Evolutionary conservation across 805 yeast genomes (phyloP).

Genomic region (Tetrapisispora nanseiensis): DNA sequence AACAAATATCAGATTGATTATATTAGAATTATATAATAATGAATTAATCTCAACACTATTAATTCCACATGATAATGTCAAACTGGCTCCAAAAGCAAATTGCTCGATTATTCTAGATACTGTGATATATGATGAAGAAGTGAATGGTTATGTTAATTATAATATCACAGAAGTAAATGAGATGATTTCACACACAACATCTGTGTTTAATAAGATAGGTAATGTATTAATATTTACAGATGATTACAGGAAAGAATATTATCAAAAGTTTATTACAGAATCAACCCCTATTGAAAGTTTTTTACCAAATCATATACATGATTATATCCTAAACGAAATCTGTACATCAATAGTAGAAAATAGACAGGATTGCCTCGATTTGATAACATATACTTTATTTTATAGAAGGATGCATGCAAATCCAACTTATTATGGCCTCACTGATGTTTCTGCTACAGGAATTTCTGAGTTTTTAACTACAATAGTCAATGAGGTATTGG

Average conservation of each 20-base stretch:
- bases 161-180: slow-evolving; percentile 53
- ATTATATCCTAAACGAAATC: slow-evolving; percentile 66
- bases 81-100: slow-evolving; percentile 41
- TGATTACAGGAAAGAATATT: slow-evolving; percentile 47
- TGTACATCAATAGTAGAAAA: slow-evolving; percentile 49
- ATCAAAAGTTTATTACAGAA: slow-evolving; percentile 58
- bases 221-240: slow-evolving; percentile 50
- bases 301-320: slow-evolving; percentile 48
- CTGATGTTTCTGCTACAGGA: slow-evolving; percentile 52
- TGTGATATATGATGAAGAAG: slow-evolving; percentile 59
- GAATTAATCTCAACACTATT: slow-evolving; percentile 48
- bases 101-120: slow-evolving; percentile 63
- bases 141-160: slow-evolving; percentile 61
- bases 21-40: slow-evolving; percentile 40
- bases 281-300: slow-evolving; percentile 81
- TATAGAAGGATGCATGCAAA: slow-evolving; percentile 72
- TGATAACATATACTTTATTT: slow-evolving; percentile 77
- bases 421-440: slow-evolving; percentile 83
- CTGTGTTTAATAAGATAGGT: slow-evolving; percentile 27
- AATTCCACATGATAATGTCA: slow-evolving; percentile 49
- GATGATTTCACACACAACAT: slow-evolving; percentile 42
- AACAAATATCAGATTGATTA: too few species aligned
- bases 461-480: slow-evolving; percentile 79
- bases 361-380: slow-evolving; percentile 82
- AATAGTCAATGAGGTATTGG: slow-evolving; percentile 59